phyloP scores from a whole-genome alignment of 371 early-diverging fungal genomes.

The Apophysomyces trapeziformis region DNA sequence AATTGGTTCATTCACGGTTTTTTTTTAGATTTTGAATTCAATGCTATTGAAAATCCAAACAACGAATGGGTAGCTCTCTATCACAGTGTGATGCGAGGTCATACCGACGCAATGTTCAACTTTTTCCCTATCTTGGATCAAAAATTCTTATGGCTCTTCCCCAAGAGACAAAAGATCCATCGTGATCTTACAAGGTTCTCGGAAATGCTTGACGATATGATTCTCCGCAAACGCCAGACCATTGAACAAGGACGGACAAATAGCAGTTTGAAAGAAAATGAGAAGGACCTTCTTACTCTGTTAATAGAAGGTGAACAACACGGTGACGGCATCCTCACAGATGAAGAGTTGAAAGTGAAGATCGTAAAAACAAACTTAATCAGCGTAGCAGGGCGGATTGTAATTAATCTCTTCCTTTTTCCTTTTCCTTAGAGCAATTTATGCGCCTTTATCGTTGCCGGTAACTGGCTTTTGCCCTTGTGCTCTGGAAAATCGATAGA shows the following conservation, averaged over 20 bases:
- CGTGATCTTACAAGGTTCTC: constrained; percentile 33
- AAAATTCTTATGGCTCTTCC: constrained; percentile 26
- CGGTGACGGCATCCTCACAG: constrained; percentile 35
- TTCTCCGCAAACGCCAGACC: constrained; percentile 34
- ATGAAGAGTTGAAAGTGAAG: constrained; percentile 41
- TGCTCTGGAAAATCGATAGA: too few species aligned
- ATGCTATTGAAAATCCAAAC: constrained; percentile 14
- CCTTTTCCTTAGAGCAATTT: constrained; percentile 20
- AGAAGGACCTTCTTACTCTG: constrained; percentile 58
- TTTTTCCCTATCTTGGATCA: constrained; percentile 52
- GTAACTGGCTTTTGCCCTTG: neutral
- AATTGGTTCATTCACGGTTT: neutral
- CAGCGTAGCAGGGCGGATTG: neutral
- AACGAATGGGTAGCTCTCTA: constrained; percentile 25
- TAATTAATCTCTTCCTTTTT: neutral
- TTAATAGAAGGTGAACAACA: constrained; percentile 55
- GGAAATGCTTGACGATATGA: constrained; percentile 38
- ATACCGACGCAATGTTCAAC: constrained; percentile 39
- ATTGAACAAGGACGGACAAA: constrained; percentile 17
- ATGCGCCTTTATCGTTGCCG: constrained; percentile 29
- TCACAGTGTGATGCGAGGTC: constrained; percentile 1
- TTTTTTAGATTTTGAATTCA: constrained; percentile 26
- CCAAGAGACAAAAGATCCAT: constrained; percentile 36
- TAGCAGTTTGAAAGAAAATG: constrained; percentile 32
- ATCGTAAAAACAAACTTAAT: too few species aligned